These are phyloP conservation scores for Brassica juncea DNA, from an alignment of 345 rosid species.

Conservation along the genomic window DNA sequence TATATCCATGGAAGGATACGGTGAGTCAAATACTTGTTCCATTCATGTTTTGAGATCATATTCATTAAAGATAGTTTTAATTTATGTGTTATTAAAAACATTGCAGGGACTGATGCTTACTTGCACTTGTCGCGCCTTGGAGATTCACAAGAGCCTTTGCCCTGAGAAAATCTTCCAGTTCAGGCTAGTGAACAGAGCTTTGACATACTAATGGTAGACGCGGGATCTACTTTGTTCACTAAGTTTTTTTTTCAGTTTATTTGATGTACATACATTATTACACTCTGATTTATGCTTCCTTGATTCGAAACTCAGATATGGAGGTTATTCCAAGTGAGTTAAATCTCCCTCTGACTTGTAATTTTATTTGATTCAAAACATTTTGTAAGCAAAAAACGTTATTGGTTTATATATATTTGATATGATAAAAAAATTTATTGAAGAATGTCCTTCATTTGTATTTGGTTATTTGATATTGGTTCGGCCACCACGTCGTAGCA, in stretches of 20 bases:
- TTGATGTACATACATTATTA: constrained; percentile 35
- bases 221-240: constrained; percentile 15
- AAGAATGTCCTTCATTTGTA: background rate
- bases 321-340: constrained; percentile 19
- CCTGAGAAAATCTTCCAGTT: constrained; percentile 41
- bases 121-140: constrained; percentile 63
- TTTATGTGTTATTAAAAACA: background rate
- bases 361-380: constrained; percentile 16
- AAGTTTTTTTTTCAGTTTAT: background rate
- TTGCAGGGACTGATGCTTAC: constrained; percentile 80
- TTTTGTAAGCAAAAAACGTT: background rate
- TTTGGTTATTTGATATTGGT: constrained; percentile 36
- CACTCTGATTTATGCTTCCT: constrained; percentile 20
- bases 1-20: constrained; percentile 99
- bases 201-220: constrained; percentile 33
- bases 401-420: background rate
- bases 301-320: constrained; percentile 33
- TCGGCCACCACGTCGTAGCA: constrained; percentile 52
- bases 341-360: constrained; percentile 33
- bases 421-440: background rate
- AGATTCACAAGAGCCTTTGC: constrained; percentile 68
- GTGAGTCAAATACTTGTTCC: constrained; percentile 49
- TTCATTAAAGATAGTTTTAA: constrained; percentile 23
- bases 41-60: constrained; percentile 55
- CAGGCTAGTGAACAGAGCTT: constrained; percentile 25